Evolutionary conservation across 2,329 filamentous ascomycete species (phyloP), one percentile per base, ranked within the genome.

Genomic region (Penicillium hesseltinei): DNA sequence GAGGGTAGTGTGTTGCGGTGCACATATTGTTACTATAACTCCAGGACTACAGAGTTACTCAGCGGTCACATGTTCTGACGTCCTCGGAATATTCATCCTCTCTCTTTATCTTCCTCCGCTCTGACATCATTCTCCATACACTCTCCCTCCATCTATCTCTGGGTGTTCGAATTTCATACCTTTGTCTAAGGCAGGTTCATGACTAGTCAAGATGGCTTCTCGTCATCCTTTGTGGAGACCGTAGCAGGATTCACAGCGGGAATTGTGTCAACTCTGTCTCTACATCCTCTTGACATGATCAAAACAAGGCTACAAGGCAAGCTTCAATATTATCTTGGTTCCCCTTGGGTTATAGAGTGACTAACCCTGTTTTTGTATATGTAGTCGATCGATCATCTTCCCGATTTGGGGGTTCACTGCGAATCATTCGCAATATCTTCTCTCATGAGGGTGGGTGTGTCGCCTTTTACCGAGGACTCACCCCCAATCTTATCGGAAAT

Each of bases 291-390:
- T 59, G 94, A 99, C 77, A 87, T 99, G 62, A 87, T 97, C 73
- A 99, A 99, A 82, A 97, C 93, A 60, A 89, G 94, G 62, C 86
- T 99, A 72, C 94, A 99, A 79, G 87, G 90, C 92, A 78, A 57
- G 55, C 78, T 71, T 39, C 23, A 13, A 9, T 45, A 9, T 49
- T 35, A 6, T 19, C 5, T 36, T 52, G 11, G 2, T 2, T 27
- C 13, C 38, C 23, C n/a, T 27, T 31, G 17, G 13, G 25, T 21
- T 23, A 36, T n/a, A 27, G 4, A 48, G 45, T 43, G 8, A 57
- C 51, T 29, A 47, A 44, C 23, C 25, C 6, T 4, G 5, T 7
- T 15, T 19, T 23, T 8, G 2, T 27, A 45, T 52, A 1, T 40
- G 9, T 61, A 83, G 85, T 73, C 75, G 82, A 74, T 82, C 85